A percentile compares a stretch with the other conserved stretches of the same genome.
Evolutionary conservation across 768 basidiomycete genomes (phyloP).

Genomic region (Tephrocybe sp.): DNA sequence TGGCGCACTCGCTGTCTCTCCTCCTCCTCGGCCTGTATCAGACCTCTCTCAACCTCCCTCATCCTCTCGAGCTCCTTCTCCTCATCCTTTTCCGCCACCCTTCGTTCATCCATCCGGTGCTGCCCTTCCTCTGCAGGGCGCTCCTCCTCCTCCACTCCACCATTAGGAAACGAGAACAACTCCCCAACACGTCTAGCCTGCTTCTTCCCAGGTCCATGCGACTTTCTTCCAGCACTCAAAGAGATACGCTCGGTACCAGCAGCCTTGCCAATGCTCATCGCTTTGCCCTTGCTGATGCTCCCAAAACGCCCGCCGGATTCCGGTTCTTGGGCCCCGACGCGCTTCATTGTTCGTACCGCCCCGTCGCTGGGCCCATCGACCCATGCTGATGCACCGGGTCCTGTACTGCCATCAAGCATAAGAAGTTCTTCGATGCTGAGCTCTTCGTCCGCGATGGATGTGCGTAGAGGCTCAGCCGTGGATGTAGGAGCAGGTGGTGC

Average conservation of each 20-base stretch:
- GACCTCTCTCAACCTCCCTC: conserved; percentile 16
- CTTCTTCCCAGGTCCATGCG: conserved; percentile 1
- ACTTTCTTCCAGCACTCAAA: conserved; percentile 4
- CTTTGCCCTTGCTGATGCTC: conserved; percentile 4
- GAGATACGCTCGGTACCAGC: neutral
- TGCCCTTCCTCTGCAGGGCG: neutral
- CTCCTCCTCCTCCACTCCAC: neutral
- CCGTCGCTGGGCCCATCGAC: conserved; percentile 8
- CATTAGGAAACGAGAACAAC: conserved; percentile 5
- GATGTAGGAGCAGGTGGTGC: neutral
- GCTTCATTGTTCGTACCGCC: conserved; percentile 13
- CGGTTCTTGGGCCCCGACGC: neutral
- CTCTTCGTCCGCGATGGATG: conserved; percentile 4
- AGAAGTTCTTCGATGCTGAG: conserved; percentile 19
- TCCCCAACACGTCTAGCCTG: conserved; percentile 5
- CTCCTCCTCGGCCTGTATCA: conserved; percentile 8
- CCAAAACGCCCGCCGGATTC: neutral
- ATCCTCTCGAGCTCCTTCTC: conserved; percentile 18
- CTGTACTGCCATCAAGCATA: conserved; percentile 7
- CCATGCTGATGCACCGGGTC: conserved; percentile 14
- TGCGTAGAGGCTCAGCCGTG: neutral
- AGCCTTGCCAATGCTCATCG: neutral
- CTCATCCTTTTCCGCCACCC: conserved; percentile 36
- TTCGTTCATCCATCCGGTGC: conserved; percentile 40
- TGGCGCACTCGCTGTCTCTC: conserved; percentile 4